Evolutionary conservation across 2,329 filamentous ascomycete species (phyloP).

Genomic region (Sarocladiaceae sp.): DNA sequence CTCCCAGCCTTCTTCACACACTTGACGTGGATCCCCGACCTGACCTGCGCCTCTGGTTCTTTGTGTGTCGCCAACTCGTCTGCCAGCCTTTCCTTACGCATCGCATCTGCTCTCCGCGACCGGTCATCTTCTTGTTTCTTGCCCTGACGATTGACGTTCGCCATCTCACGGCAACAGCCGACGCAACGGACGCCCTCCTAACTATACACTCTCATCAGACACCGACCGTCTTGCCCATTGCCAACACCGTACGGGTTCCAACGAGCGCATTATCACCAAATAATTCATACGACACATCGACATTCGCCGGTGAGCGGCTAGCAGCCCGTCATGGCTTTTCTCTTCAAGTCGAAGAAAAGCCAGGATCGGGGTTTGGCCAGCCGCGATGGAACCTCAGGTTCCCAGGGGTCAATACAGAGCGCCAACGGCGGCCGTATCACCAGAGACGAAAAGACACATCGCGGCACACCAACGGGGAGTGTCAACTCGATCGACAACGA

Average conservation of each 20-base stretch:
- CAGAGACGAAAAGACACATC: conserved; percentile 55
- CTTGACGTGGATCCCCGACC: background rate
- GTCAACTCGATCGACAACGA: conserved; percentile 67
- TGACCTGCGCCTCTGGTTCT: background rate
- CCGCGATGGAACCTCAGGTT: conserved; percentile 47
- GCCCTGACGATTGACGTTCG: background rate
- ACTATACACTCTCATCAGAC: conserved; percentile 12
- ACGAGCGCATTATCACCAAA: conserved; percentile 17
- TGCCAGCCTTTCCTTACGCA: conserved; percentile 3
- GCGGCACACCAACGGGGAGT: conserved; percentile 73
- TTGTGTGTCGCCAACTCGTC: background rate
- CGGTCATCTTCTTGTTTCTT: conserved; percentile 8
- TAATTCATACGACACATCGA: background rate
- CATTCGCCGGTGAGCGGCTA: conserved; percentile 31
- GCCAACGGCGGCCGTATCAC: conserved; percentile 36
- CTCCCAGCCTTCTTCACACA: conserved; percentile 10
- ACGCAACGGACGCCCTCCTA: conserved; percentile 12
- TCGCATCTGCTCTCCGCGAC: conserved; percentile 7
- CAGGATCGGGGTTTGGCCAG: conserved; percentile 57
- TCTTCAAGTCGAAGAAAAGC: conserved; percentile 76
- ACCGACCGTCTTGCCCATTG: background rate
- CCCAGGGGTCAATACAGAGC: conserved; percentile 46
- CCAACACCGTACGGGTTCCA: background rate
- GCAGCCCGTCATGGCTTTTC: conserved; percentile 65
- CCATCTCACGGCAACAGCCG: background rate